phyloP scores from a whole-genome alignment of 1,284 basidiomycete genomes.

The Takashimella koratensis region DNA sequence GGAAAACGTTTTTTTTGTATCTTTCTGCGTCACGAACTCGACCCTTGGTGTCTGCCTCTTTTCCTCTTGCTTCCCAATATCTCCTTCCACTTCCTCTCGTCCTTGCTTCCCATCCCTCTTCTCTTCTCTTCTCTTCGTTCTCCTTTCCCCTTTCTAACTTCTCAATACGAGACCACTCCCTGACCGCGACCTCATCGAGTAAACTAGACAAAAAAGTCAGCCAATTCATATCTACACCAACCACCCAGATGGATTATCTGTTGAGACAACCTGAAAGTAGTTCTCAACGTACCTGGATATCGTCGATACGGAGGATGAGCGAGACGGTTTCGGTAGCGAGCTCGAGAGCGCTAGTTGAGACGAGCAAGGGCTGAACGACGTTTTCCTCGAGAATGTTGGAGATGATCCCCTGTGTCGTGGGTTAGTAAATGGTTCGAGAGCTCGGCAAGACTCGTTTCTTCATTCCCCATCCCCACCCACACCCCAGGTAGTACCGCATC shows the following conservation, averaged over 20 bases:
- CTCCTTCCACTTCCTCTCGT: not conserved
- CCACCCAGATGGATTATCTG: too few species aligned
- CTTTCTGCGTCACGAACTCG: too few species aligned
- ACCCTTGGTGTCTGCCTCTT: not conserved
- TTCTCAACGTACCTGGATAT: slow-evolving; percentile 66
- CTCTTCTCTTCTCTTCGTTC: not conserved
- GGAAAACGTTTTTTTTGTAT: too few species aligned
- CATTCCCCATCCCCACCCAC: too few species aligned
- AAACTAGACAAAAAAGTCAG: too few species aligned
- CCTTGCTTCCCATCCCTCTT: not conserved
- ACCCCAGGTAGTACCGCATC: too few species aligned
- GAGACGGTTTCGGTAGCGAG: slow-evolving; percentile 97
- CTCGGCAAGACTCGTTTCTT: too few species aligned
- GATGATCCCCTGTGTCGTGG: slow-evolving; percentile 74
- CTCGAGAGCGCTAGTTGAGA: slow-evolving; percentile 93
- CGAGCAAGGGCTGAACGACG: slow-evolving; percentile 92
- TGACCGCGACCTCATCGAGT: not conserved
- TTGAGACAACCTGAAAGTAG: too few species aligned
- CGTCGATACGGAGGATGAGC: slow-evolving; percentile 92
- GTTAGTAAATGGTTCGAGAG: slow-evolving; percentile 1
- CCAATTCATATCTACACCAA: too few species aligned
- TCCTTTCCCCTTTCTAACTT: slow-evolving; percentile 20
- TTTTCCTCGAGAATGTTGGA: slow-evolving; percentile 97
- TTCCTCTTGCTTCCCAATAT: not conserved
- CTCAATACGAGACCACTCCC: not conserved